Conservation (phyloP, 352 stramenopile genomes). For the Elongisporangium anandrum region DNA sequence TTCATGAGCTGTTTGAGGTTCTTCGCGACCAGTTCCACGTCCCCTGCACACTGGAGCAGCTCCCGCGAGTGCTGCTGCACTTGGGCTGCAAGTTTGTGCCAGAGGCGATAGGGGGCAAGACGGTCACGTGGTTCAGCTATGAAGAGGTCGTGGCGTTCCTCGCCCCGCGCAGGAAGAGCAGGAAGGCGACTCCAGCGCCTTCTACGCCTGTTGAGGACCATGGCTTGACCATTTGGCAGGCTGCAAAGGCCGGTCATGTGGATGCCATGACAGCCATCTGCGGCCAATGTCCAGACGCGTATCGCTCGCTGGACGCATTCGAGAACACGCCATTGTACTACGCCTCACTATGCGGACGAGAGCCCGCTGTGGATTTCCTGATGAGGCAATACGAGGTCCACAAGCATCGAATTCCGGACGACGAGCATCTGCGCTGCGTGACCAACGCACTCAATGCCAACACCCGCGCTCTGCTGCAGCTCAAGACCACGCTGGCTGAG, state of each 20-base stretch:
- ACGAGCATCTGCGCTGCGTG: constrained; percentile 29
- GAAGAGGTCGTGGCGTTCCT: constrained; percentile 19
- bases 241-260: constrained; percentile 21
- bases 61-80: constrained; percentile 18
- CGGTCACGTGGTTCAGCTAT: not conserved
- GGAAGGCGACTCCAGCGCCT: not conserved
- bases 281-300: constrained; percentile 9
- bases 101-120: not conserved
- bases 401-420: constrained; percentile 5
- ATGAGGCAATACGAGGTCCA: constrained; percentile 17
- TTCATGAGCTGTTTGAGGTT: constrained; percentile 27
- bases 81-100: constrained; percentile 13
- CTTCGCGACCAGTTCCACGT: constrained; percentile 21
- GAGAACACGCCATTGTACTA: constrained; percentile 33
- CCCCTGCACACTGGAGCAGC: constrained; percentile 21
- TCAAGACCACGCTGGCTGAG: constrained; percentile 25
- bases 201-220: not conserved
- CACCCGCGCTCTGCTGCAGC: constrained; percentile 19
- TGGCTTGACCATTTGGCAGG: constrained; percentile 29
- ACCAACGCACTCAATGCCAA: constrained; percentile 25
- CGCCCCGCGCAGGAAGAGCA: constrained; percentile 9
- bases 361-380: constrained; percentile 19
- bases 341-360: constrained; percentile 23
- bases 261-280: constrained; percentile 19
- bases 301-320: constrained; percentile 22